Evolutionary conservation across 352 stramenopile species (phyloP), one percentile per base, ranked within the genome.

Genomic region (Phytophthora cryptogea): DNA sequence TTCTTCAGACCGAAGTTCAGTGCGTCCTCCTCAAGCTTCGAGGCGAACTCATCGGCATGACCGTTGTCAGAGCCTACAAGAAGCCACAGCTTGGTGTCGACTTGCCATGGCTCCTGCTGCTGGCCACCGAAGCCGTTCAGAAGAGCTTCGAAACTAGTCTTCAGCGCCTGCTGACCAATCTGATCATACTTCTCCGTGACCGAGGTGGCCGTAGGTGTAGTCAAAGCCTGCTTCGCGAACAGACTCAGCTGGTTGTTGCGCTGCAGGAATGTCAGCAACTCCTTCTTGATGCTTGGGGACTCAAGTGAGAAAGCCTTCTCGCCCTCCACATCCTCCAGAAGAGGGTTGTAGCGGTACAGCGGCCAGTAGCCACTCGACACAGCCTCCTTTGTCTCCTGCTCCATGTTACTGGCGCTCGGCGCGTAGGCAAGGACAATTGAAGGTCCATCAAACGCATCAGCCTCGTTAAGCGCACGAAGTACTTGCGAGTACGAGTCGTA

Each of bases 341-440:
- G 42, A 32, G 90, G 90, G 64, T 96, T 94, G 78, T 94, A 96
- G n/a, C 88, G 83, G 74, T 97, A 97, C n/a, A 97, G 63, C 42
- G 89, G 91, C 89, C 89, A 97, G 72, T 97, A 97, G 20, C 89
- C 91, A 11, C 66, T 83, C 46, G 88, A 83, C 42, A 97, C 88
- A 23, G 91, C 91, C 66, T 94, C 83, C 23, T 80, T 77, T 17
- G 85, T 96, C 58, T 97, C 91, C 64, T 96, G 86, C 66, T 95
- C 88, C 75, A 88, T 87, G 66, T 88, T 78, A n/a, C 80, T 77
- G 47, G 90, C 82, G 32, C 77, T 87, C 30, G 91, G 91, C 0
- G 87, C 83, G 57, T 97, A 97, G 14, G 88, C 89, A 36, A 97
- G 70, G 27, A 97, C 78, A 66, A 97, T 95, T 9, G 88, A 96